These are phyloP conservation scores for Dillenia turbinata DNA, from an alignment of 164 flowering plant species.

Conservation along the genomic window DNA sequence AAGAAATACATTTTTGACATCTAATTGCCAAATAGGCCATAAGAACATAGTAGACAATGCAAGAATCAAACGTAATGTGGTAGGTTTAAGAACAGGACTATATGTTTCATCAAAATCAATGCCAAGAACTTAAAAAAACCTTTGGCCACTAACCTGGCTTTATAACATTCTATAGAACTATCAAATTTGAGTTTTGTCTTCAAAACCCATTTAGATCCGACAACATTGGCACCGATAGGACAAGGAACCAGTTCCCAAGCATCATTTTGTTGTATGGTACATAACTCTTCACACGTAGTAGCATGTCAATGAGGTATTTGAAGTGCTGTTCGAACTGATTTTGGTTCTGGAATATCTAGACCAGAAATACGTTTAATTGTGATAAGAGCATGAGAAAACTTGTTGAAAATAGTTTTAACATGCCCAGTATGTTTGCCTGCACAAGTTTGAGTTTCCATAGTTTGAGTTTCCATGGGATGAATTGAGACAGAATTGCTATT, in stretches of 20 bases:
- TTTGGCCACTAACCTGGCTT: neutral
- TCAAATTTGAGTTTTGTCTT: neutral
- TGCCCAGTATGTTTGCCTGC: too few species aligned
- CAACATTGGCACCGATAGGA: neutral
- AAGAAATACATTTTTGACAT: too few species aligned
- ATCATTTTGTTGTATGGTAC: neutral
- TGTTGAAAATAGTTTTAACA: too few species aligned
- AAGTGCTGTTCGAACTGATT: neutral
- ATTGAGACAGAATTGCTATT: too few species aligned
- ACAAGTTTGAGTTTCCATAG: too few species aligned
- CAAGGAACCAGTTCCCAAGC: slow-evolving; percentile 3
- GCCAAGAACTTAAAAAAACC: neutral
- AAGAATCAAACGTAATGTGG: too few species aligned
- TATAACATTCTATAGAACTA: neutral
- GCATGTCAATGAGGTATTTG: neutral
- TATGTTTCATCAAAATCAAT: neutral
- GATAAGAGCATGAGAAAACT: too few species aligned
- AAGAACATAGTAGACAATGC: too few species aligned
- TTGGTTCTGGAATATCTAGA: neutral
- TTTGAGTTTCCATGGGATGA: too few species aligned
- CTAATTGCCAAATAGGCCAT: too few species aligned
- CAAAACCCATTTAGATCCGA: slow-evolving; percentile 3
- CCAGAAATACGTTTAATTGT: too few species aligned
- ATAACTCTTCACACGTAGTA: neutral
- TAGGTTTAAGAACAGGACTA: too few species aligned